Evolutionary conservation across 768 basidiomycete species (phyloP), one percentile per base, ranked within the genome.

Genomic region (Suillus hirtellus): DNA sequence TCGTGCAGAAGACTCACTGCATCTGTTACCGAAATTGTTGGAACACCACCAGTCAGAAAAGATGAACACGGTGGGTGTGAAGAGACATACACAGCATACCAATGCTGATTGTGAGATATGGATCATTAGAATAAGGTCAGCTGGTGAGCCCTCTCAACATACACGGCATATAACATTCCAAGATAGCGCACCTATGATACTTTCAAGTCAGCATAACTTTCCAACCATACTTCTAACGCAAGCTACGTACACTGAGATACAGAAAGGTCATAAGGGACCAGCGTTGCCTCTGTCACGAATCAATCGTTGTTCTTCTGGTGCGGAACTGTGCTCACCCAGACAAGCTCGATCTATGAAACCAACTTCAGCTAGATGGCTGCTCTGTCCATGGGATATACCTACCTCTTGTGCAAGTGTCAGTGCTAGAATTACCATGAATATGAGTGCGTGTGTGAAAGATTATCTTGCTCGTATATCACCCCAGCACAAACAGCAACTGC

Each of bases 241-340:
- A 24, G 21, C 47, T 24, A 24, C 47, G 21, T 47, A 47, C 47
- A 47, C 21, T 47, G 21, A 47, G 47, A 47, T 47, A 47, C n/a
- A 47, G n/a, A 47, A 47, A 47, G n/a, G 46, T 47, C n/a, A 47
- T 47, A 11, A 47, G 46, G 46, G 46, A 47, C 47, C 47, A 47
- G 21, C 21, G 47, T 47, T 47, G 47, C 47, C 47, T 49, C 47
- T 49, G 24, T 27, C 21, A 4, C 14, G 14, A 49, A 49, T 49
- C 24, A 15, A 27, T 11, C 24, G 2, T 14, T 49, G 24, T 15
- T 24, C 47, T 14, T 24, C 47, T 24, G 15, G 24, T 24, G 12
- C 21, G 47, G 21, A 6, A 24, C 11, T 49, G 12, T 49, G 47
- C 24, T 49, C 47, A 49, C 47, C 24, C 47, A 49, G 21, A 49